A percentile compares a stretch with the other conserved stretches of the same genome.
Conservation (phyloP, 345 rosid species). For the Trapa bicornis region DNA sequence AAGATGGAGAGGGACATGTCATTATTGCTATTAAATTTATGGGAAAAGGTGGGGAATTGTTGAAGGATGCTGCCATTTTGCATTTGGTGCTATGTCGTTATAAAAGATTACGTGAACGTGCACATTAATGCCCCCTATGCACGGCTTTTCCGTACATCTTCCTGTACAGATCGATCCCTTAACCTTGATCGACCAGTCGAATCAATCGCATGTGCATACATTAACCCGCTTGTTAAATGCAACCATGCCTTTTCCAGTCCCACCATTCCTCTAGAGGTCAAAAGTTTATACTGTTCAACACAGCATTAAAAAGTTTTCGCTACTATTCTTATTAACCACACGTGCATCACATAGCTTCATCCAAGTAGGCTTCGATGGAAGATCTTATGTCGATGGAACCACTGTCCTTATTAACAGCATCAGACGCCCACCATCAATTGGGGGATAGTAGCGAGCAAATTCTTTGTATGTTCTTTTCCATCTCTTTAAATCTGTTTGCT, state of each 20-base stretch:
- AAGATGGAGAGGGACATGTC: neutral
- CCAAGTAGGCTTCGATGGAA: too few relatives aligned
- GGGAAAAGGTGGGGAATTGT: neutral
- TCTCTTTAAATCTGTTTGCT: too few relatives aligned
- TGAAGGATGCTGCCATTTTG: neutral
- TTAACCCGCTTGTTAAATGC: neutral
- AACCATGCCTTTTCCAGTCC: too few relatives aligned
- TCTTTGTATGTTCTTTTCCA: too few relatives aligned
- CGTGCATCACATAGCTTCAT: too few relatives aligned
- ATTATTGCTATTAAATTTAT: neutral
- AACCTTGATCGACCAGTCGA: neutral
- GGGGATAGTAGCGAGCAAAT: too few relatives aligned
- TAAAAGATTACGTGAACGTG: neutral
- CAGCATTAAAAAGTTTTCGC: too few relatives aligned
- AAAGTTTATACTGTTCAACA: too few relatives aligned
- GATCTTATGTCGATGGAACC: too few relatives aligned
- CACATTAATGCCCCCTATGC: neutral
- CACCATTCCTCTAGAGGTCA: neutral
- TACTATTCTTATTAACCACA: too few relatives aligned
- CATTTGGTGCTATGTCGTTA: slow-evolving; percentile 1
- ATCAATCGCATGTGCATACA: neutral
- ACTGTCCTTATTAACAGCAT: too few relatives aligned
- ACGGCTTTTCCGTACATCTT: neutral
- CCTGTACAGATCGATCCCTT: neutral
- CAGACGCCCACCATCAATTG: too few relatives aligned